phyloP scores from a whole-genome alignment of 1,139 yeast genomes.

The Ogataea hybrid region DNA sequence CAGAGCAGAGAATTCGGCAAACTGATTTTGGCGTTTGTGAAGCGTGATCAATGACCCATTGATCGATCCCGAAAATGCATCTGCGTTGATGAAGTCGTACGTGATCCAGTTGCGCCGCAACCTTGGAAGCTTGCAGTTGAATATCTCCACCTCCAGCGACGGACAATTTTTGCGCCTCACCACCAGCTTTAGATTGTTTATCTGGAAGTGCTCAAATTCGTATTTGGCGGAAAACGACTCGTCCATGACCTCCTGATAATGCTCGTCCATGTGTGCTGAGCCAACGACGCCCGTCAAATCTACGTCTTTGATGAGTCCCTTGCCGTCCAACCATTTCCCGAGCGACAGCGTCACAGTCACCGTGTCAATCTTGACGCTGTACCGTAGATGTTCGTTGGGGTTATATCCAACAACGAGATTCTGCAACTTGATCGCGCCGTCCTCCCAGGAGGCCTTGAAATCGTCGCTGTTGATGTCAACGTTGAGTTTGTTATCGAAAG shows the following conservation, averaged over 20 bases:
- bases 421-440: constrained; percentile 60
- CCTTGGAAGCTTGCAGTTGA: constrained; percentile 62
- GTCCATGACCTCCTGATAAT: constrained; percentile 18
- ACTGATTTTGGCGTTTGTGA: constrained; percentile 56
- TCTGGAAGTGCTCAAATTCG: constrained; percentile 48
- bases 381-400: constrained; percentile 26
- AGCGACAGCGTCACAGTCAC: constrained; percentile 60
- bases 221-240: constrained; percentile 36
- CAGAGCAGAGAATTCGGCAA: constrained; percentile 37
- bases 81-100: constrained; percentile 67
- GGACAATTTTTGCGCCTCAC: constrained; percentile 14
- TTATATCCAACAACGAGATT: constrained; percentile 43
- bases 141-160: constrained; percentile 54
- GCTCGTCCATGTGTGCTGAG: constrained; percentile 32
- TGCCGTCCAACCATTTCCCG: constrained; percentile 67
- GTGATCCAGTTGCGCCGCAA: constrained; percentile 57
- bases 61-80: constrained; percentile 67
- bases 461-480: constrained; percentile 46
- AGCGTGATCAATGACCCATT: constrained; percentile 73
- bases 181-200: constrained; percentile 51
- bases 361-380: constrained; percentile 46
- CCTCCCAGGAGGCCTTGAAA: constrained; percentile 43
- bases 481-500: constrained; percentile 37
- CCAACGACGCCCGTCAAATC: constrained; percentile 65
- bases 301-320: constrained; percentile 61